Conservation (phyloP, 2,329 filamentous ascomycete genomes). For the Apiospora phragmitis region DNA sequence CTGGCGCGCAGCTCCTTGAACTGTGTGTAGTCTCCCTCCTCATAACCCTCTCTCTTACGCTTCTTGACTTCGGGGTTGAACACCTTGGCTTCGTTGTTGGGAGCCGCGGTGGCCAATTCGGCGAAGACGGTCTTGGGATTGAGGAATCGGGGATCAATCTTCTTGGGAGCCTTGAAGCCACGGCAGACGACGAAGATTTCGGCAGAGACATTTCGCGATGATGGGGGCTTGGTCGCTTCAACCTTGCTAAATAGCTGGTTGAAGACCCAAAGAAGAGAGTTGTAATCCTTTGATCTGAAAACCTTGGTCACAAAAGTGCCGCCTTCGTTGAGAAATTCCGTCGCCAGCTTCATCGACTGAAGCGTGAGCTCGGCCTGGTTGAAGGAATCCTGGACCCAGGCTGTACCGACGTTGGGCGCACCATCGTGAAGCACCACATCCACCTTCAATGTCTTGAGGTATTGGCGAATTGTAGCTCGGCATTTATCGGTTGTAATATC, state of each 20-base stretch:
- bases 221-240: conserved; percentile 95
- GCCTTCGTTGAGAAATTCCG: conserved; percentile 85
- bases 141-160: conserved; percentile 87
- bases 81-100: conserved; percentile 96
- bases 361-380: conserved; percentile 92
- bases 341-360: conserved; percentile 89
- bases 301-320: conserved; percentile 97
- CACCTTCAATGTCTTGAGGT: conserved; percentile 94
- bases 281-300: conserved; percentile 96
- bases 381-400: conserved; percentile 98
- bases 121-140: conserved; percentile 90
- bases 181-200: conserved; percentile 98
- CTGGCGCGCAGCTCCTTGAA: conserved; percentile 87
- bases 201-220: conserved; percentile 91
- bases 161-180: conserved; percentile 93
- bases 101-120: conserved; percentile 79
- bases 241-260: conserved; percentile 95
- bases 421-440: conserved; percentile 96
- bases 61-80: conserved; percentile 98
- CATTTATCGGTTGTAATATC: conserved; percentile 98
- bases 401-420: conserved; percentile 95
- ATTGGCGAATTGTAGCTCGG: conserved; percentile 81
- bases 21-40: conserved; percentile 91
- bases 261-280: conserved; percentile 93
- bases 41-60: conserved; percentile 87